Evolutionary conservation across 2,329 filamentous ascomycete species (phyloP), one percentile per base, ranked within the genome.

Genomic region (Xylariomycetidae sp.): DNA sequence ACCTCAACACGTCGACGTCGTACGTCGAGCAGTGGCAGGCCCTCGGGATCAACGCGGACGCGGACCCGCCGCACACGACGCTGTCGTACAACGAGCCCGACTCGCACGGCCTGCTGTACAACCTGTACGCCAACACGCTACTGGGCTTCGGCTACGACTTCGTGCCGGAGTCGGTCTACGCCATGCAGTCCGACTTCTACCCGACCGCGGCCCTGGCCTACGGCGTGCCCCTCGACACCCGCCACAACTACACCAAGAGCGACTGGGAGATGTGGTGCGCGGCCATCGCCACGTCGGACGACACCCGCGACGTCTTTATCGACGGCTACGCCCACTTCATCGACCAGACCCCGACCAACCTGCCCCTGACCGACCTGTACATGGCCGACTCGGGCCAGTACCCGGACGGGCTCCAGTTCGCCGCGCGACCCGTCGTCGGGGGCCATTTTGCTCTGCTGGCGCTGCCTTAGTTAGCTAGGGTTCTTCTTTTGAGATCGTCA

Each of bases 201-300:
- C 68, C 72, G 27, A 74, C 74, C 8, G 77, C 85, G 3, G 76
- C 80, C 32, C 77, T 84, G 41, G 75, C 79, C 50, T 92, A 86
- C 59, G 88, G 86, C n/a, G 70, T 94, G 1, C 82, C 87, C 0
- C 77, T 94, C 8, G 88, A 94, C 63, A 82, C 77, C 28, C 78
- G 88, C 30, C 85, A 92, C 61, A 66, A 81, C 1, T 90, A 88
- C 64, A 85, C 86, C 42, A 94, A 94, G 64, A 79, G 77, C 1
- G 88, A 94, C 64, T 94, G 88, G 88, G 80, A 89, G 54, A 79
- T 92, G 56, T 89, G 88, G 63, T 77, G 78, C 5, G 88, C 88
- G n/a, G 82, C 87, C 8, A 80, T 89, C 9, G 74, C 85, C 20
- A 23, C 20, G 0, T 71, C 70, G 26, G 58, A 67, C 33, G 59